Conservation (phyloP, 257 asterid species). For the Nicotiana tomentosiformis region DNA sequence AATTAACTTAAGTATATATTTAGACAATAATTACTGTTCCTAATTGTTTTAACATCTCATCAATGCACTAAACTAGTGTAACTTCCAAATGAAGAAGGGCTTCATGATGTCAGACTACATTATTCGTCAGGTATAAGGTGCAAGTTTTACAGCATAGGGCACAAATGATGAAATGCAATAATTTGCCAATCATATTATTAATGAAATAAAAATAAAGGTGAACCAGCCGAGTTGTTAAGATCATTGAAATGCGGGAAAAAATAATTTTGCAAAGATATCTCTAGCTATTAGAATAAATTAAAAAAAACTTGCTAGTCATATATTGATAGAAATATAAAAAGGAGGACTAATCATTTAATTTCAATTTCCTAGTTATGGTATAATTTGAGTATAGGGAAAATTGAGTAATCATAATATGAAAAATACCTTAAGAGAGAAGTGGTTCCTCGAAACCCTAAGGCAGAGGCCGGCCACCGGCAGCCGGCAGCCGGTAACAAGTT, state of each 20-base stretch:
- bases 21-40: neutral
- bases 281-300: neutral
- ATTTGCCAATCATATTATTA: no score
- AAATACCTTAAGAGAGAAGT: no score
- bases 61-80: neutral
- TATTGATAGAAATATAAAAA: neutral
- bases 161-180: no score
- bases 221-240: neutral
- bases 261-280: neutral
- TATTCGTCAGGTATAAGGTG: neutral
- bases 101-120: neutral
- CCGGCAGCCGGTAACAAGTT: neutral
- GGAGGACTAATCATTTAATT: neutral
- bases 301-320: neutral
- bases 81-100: neutral
- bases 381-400: no score
- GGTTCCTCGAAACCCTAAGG: neutral
- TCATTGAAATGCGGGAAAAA: neutral
- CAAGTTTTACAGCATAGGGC: no score
- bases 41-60: neutral
- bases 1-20: neutral
- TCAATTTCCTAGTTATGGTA: neutral
- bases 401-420: no score
- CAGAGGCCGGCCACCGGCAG: neutral
- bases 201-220: no score